Base-by-base conservation (phyloP, 2,329 filamentous ascomycete genomes). In the Aspergillus sclerotialis region DNA sequence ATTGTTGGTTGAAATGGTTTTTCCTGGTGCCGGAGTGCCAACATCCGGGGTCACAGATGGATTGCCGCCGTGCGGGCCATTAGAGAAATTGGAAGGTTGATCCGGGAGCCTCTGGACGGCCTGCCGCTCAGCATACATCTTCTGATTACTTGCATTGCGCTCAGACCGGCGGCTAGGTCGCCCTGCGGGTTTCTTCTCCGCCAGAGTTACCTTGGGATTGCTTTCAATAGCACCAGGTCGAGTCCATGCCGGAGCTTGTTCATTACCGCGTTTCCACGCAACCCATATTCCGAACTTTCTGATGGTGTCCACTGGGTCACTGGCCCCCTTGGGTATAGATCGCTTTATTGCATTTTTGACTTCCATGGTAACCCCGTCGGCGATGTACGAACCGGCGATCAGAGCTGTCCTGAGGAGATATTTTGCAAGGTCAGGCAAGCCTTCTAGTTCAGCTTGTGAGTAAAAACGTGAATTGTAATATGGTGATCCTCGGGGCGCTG, bases 251-350 rank as follows among this genome's bases (percentile, higher is more conserved):
- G 77, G 75, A 30, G 78, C 73, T 37, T 63, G 63, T 43, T 80
- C 76, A 48, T 80, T 79, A 8, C 78, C 78, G 35, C 74, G 71
- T 53, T 82, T 82, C 78, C 78, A 82, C 3, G 78, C 75, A 37
- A 75, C 70, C 78, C 78, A 82, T 37, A 80, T 64, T 4, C 76
- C 78, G 44, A 82, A 81, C 11, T 60, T 70, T 45, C 72, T 70
- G 36, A 76, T 72, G 21, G 75, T 58, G 18, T 75, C 69, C n/a
- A 81, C 55, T 4, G 78, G 76, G 36, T 82, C 77, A 23, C 73
- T 73, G 37, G 72, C 63, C 18, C 69, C 69, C 55, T 80, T 81
- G 1, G 78, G 78, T 35, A 82, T 80, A 3, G 76, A 79, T 18
- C 68, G 69, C 39, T 70, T 73, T 32, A 82, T 73, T 3, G 75